Evolutionary conservation across 2,329 filamentous ascomycete genomes (phyloP).

Genomic region (Aspergillus felis): DNA sequence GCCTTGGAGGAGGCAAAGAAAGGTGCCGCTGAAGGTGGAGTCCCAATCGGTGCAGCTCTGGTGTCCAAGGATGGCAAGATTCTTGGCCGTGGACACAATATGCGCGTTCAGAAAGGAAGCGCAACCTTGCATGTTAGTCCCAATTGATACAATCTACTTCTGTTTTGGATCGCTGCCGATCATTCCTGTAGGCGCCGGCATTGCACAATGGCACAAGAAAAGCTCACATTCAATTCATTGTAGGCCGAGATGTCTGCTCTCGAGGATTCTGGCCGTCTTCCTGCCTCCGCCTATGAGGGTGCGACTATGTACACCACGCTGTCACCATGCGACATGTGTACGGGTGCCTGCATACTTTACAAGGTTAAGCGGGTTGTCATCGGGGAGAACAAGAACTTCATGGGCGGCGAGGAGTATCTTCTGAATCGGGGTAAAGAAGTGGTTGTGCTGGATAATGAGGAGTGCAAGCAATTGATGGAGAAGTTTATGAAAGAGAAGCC

Average conservation of each 20-base stretch:
- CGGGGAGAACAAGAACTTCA: slow-evolving; percentile 71
- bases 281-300: slow-evolving; percentile 64
- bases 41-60: slow-evolving; percentile 58
- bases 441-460: slow-evolving; percentile 62
- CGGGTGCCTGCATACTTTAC: slow-evolving; percentile 72
- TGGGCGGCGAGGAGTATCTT: slow-evolving; percentile 69
- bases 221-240: not conserved
- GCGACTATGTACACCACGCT: slow-evolving; percentile 82
- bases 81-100: slow-evolving; percentile 69
- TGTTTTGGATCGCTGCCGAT: not conserved
- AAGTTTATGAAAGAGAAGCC: slow-evolving; percentile 70
- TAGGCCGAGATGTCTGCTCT: slow-evolving; percentile 75
- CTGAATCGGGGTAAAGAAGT: slow-evolving; percentile 66
- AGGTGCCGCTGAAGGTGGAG: slow-evolving; percentile 54
- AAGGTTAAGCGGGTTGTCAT: slow-evolving; percentile 70
- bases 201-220: not conserved
- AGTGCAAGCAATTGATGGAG: slow-evolving; percentile 66
- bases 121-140: slow-evolving; percentile 64
- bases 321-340: slow-evolving; percentile 78
- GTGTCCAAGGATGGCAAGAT: slow-evolving; percentile 67
- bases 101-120: slow-evolving; percentile 69
- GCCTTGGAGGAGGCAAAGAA: slow-evolving; percentile 56
- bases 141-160: not conserved
- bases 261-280: slow-evolving; percentile 68
- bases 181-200: not conserved